Percentiles rank a stretch among this genome's conserved stretches.
These are phyloP conservation scores for Petrea volubilis DNA, from an alignment of 257 asterid species.

Conservation along the genomic window DNA sequence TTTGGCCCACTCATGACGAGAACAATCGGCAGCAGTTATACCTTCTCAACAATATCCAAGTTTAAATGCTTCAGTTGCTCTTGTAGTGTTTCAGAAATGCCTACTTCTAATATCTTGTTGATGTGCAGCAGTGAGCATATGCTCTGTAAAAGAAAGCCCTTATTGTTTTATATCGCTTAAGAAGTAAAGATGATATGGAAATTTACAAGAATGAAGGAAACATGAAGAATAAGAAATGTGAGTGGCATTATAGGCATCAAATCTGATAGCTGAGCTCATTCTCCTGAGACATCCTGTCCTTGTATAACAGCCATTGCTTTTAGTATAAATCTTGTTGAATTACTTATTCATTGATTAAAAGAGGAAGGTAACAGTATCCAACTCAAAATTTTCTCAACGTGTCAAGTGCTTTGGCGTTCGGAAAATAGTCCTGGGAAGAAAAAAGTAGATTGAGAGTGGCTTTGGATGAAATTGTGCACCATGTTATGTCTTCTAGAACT, in stretches of 20 bases:
- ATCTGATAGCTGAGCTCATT: neutral
- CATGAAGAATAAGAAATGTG: neutral
- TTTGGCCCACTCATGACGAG: neutral
- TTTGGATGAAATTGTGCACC: neutral
- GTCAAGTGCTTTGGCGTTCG: slow-evolving; percentile 5
- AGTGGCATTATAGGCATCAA: slow-evolving; percentile 20
- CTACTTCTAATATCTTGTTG: slow-evolving; percentile 92
- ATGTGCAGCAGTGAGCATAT: slow-evolving; percentile 81
- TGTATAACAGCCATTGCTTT: neutral
- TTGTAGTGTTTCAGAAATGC: slow-evolving; percentile 71
- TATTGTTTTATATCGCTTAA: slow-evolving; percentile 1
- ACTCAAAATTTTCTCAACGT: neutral
- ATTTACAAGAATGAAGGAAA: slow-evolving; percentile 1
- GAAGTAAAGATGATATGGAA: slow-evolving; percentile 1
- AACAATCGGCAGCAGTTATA: slow-evolving; percentile 26
- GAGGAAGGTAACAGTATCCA: neutral
- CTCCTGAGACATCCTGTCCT: slow-evolving; percentile 5
- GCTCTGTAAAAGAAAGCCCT: slow-evolving; percentile 56
- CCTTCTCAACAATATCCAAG: slow-evolving; percentile 84
- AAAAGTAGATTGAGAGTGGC: slow-evolving; percentile 9
- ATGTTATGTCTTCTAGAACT: neutral
- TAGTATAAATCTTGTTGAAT: neutral
- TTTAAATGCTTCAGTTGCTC: slow-evolving; percentile 63
- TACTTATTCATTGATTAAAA: neutral
- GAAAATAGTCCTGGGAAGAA: slow-evolving; percentile 3